A percentile compares a stretch with the other conserved stretches of the same genome.
These are phyloP conservation scores for Cystobasidium ongulense DNA, from an alignment of 768 basidiomycete genomes.

Conservation along the genomic window DNA sequence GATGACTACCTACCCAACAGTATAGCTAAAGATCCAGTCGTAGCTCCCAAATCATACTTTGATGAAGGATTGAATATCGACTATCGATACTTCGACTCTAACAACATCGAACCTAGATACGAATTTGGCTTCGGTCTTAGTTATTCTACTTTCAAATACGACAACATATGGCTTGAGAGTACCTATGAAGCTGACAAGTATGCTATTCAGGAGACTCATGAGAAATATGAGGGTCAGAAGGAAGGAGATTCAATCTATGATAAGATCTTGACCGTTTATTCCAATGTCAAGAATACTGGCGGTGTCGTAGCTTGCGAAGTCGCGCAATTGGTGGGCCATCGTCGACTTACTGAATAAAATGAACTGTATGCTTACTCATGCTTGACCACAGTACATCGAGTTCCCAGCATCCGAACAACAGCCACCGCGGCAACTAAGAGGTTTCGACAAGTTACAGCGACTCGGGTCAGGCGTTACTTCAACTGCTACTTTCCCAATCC, in stretches of 20 bases:
- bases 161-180: constrained; percentile 36
- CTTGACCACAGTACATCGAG: constrained; percentile 43
- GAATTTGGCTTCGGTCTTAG: constrained; percentile 46
- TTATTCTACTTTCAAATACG: constrained; percentile 22
- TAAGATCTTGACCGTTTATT: constrained; percentile 39
- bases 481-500: constrained; percentile 42
- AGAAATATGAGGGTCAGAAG: constrained; percentile 41
- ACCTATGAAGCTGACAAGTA: constrained; percentile 38
- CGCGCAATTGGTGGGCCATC: constrained; percentile 46
- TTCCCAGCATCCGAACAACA: constrained; percentile 43
- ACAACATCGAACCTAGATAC: constrained; percentile 43
- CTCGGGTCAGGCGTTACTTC: constrained; percentile 40
- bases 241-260: constrained; percentile 43
- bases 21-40: constrained; percentile 38
- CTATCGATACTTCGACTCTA: constrained; percentile 45
- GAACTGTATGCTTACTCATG: neutral
- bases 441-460: constrained; percentile 43
- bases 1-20: constrained; percentile 44
- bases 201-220: constrained; percentile 45
- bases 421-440: constrained; percentile 44
- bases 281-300: constrained; percentile 46
- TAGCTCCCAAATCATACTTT: constrained; percentile 42
- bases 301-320: constrained; percentile 44
- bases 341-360: neutral
- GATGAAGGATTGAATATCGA: constrained; percentile 42